A percentile compares a stretch with the other conserved stretches of the same genome.
These are phyloP conservation scores for Debaryomyces maramus DNA, from an alignment of 805 yeast species.

Conservation along the genomic window DNA sequence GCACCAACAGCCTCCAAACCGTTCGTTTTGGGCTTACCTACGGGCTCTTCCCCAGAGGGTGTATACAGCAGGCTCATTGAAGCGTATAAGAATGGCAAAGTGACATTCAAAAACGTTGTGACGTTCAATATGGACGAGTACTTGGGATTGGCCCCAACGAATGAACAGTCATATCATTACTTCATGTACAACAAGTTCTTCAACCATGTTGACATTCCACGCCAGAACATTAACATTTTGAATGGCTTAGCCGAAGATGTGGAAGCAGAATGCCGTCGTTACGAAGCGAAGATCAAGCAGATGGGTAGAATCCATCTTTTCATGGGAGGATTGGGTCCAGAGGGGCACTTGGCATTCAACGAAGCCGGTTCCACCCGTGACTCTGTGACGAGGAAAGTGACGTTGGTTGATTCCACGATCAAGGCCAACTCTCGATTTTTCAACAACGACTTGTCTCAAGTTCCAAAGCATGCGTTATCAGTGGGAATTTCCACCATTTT, in stretches of 20 bases:
- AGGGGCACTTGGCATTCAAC: constrained; percentile 62
- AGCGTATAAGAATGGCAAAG: constrained; percentile 41
- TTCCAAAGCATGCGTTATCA: constrained; percentile 51
- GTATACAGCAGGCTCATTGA: constrained; percentile 48
- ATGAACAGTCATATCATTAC: constrained; percentile 55
- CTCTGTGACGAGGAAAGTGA: constrained; percentile 47
- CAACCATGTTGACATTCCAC: constrained; percentile 54
- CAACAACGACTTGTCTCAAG: constrained; percentile 43
- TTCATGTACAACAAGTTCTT: constrained; percentile 58
- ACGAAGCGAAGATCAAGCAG: constrained; percentile 48
- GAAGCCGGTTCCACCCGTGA: constrained; percentile 52
- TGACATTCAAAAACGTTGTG: constrained; percentile 52
- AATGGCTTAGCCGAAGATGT: constrained; percentile 50
- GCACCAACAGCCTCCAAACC: constrained; percentile 47
- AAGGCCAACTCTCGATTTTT: constrained; percentile 56
- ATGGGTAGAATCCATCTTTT: constrained; percentile 54
- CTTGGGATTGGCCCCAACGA: constrained; percentile 46
- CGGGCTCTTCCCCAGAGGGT: constrained; percentile 62
- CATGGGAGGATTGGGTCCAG: constrained; percentile 60
- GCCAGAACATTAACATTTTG: constrained; percentile 52
- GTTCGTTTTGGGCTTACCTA: constrained; percentile 58
- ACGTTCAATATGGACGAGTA: constrained; percentile 67
- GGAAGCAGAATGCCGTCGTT: constrained; percentile 46
- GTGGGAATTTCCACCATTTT: constrained; percentile 60
- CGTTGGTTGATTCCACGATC: constrained; percentile 50